A percentile compares a stretch with the other conserved stretches of the same genome.
Conservation (phyloP, 495 filamentous ascomycete genomes). For the Neurospora discreta region DNA sequence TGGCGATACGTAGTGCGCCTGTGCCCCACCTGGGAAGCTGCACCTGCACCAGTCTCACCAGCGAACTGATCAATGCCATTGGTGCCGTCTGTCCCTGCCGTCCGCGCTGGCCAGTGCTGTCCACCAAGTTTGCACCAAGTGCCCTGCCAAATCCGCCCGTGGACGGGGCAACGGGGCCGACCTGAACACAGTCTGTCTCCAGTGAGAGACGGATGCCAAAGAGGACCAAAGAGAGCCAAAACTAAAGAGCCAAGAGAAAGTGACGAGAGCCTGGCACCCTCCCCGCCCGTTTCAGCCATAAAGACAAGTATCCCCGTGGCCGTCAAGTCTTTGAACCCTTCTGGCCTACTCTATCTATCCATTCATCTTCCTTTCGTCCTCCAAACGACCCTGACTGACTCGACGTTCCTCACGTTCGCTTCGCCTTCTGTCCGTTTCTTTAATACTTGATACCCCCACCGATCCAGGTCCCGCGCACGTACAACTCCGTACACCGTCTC, state of each 20-base stretch:
- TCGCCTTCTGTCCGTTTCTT: neutral
- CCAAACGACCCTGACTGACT: neutral
- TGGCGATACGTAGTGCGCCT: neutral
- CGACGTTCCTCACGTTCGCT: neutral
- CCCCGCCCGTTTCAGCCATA: neutral
- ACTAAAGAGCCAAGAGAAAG: neutral
- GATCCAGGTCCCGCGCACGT: neutral
- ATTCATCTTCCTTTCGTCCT: neutral
- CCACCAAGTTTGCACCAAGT: neutral
- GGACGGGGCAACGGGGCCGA: neutral
- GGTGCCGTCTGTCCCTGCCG: neutral
- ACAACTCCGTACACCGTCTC: neutral
- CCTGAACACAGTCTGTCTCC: neutral
- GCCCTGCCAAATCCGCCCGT: neutral
- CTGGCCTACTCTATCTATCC: neutral
- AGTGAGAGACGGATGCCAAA: neutral
- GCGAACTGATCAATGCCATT: neutral
- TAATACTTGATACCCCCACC: neutral
- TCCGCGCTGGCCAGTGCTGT: neutral
- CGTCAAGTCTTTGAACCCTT: neutral
- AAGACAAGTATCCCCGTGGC: neutral
- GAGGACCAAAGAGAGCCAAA: neutral
- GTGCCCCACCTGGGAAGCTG: neutral
- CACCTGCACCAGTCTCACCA: neutral
- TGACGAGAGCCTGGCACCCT: neutral